Percentiles rank a stretch among this genome's conserved stretches.
phyloP scores from a whole-genome alignment of 2,329 filamentous ascomycete species.

The Colletotrichum sp. region DNA sequence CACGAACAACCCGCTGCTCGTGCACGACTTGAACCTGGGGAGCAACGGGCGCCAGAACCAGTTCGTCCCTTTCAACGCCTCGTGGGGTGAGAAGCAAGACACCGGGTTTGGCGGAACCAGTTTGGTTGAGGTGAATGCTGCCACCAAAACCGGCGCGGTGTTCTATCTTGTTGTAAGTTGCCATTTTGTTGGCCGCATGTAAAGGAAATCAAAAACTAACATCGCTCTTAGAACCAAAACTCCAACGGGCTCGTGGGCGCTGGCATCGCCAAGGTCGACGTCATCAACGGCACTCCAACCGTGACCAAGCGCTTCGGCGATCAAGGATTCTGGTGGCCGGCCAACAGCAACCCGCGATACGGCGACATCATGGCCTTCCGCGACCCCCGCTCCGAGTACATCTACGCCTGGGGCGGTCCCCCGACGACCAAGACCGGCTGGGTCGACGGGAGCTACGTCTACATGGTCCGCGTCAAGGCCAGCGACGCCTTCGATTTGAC shows the following conservation, averaged over 20 bases:
- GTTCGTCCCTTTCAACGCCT: slow-evolving; percentile 38
- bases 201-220: background rate
- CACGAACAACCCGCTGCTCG: slow-evolving; percentile 37
- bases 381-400: slow-evolving; percentile 39
- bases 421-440: slow-evolving; percentile 32
- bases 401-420: slow-evolving; percentile 42
- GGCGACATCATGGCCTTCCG: slow-evolving; percentile 41
- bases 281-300: slow-evolving; percentile 35
- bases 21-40: slow-evolving; percentile 39
- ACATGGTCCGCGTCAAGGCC: slow-evolving; percentile 38
- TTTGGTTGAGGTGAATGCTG: slow-evolving; percentile 36
- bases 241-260: slow-evolving; percentile 36
- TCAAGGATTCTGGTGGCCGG: slow-evolving; percentile 40
- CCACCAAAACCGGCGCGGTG: slow-evolving; percentile 30
- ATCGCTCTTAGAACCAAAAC: slow-evolving; percentile 24
- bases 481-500: slow-evolving; percentile 36
- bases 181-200: background rate
- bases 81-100: slow-evolving; percentile 37
- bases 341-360: slow-evolving; percentile 32
- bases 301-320: slow-evolving; percentile 36
- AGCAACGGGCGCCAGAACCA: slow-evolving; percentile 36
- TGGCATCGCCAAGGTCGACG: slow-evolving; percentile 37
- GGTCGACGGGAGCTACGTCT: slow-evolving; percentile 32
- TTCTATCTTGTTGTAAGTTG: slow-evolving; percentile 40
- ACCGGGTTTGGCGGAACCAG: slow-evolving; percentile 43